Evolutionary conservation across 768 basidiomycete species (phyloP).

Genomic region (Mycena latifolia): DNA sequence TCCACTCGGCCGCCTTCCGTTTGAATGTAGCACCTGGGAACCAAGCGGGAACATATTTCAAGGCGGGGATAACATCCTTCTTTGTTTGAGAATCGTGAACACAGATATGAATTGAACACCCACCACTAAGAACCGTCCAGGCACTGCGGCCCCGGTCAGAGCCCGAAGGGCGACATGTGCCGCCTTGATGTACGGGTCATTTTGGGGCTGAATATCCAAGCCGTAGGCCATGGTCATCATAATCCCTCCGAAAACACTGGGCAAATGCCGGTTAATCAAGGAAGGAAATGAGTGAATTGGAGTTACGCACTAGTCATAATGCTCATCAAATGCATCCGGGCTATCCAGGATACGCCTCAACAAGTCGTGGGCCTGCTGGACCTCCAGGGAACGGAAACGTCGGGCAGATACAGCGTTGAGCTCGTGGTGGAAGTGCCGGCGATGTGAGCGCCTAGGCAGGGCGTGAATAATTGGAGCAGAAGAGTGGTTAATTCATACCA

Average conservation of each 20-base stretch:
- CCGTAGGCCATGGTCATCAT: background rate
- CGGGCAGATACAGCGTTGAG: background rate
- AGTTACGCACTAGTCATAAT: background rate
- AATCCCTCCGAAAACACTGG: background rate
- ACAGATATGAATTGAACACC: background rate
- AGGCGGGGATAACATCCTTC: constrained; percentile 38
- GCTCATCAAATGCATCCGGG: background rate
- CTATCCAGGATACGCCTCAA: background rate
- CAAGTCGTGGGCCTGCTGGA: background rate
- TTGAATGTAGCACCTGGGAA: constrained; percentile 37
- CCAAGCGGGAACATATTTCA: constrained; percentile 36
- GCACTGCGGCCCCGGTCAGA: background rate
- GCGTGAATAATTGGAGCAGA: too few species aligned
- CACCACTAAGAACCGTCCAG: constrained; percentile 16
- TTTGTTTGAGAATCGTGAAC: background rate
- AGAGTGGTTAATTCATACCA: background rate
- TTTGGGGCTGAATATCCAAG: background rate
- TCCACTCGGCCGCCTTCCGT: constrained; percentile 34
- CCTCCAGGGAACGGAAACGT: background rate
- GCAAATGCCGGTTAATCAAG: background rate
- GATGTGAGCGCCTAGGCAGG: background rate
- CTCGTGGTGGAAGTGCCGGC: background rate
- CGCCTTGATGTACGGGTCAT: background rate
- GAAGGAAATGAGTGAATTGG: background rate
- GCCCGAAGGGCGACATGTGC: background rate